phyloP scores from a whole-genome alignment of 768 basidiomycete genomes.

The Panellus pusillus region DNA sequence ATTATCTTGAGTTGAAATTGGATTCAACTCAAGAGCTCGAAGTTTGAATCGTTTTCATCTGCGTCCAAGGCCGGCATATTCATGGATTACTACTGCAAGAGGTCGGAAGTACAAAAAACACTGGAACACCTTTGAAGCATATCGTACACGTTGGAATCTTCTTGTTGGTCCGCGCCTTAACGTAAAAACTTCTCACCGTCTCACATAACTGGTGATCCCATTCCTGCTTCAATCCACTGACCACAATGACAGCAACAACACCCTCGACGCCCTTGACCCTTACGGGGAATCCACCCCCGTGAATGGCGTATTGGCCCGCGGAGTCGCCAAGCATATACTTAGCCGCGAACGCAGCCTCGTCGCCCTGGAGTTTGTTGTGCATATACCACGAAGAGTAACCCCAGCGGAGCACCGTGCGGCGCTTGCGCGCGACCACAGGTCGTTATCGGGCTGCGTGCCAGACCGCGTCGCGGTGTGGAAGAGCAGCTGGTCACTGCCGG shows the following conservation, averaged over 20 bases:
- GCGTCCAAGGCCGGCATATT: no score
- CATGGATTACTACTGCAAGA: no score
- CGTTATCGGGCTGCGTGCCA: constrained; percentile 32
- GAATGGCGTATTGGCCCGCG: constrained; percentile 29
- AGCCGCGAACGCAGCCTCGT: constrained; percentile 14
- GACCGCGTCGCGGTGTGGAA: constrained; percentile 30
- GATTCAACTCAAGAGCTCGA: no score
- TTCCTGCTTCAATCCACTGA: constrained; percentile 31
- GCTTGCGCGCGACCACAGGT: constrained; percentile 34
- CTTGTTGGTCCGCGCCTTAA: neutral
- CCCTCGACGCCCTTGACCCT: constrained; percentile 34
- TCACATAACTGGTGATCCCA: constrained; percentile 34
- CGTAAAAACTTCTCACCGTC: constrained; percentile 28
- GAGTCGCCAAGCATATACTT: constrained; percentile 27
- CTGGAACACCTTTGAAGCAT: no score
- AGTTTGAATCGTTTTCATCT: no score
- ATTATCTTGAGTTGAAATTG: no score
- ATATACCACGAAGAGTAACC: constrained; percentile 28
- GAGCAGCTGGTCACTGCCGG: constrained; percentile 25
- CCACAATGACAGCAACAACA: constrained; percentile 35
- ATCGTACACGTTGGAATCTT: no score
- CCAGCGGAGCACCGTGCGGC: constrained; percentile 32
- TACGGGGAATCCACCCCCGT: constrained; percentile 35
- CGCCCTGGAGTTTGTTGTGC: constrained; percentile 17
- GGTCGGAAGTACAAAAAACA: no score